phyloP scores from a whole-genome alignment of 352 stramenopile genomes.

The Pythium phragmitis region DNA sequence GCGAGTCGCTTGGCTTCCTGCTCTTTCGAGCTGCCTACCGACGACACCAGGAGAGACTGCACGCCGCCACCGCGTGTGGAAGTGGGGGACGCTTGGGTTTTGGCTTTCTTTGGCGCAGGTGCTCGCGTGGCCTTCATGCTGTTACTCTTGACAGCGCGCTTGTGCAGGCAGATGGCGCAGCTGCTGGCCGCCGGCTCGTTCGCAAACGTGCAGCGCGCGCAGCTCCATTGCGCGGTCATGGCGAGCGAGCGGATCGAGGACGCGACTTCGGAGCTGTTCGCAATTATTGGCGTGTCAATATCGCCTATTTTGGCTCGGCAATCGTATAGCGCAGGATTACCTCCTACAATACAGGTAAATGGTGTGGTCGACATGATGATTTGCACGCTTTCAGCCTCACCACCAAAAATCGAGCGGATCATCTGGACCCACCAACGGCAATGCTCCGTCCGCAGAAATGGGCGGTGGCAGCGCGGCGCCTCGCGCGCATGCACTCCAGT shows the following conservation, averaged over 20 bases:
- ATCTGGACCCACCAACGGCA: background rate
- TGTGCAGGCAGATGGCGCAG: constrained; percentile 59
- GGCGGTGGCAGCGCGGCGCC: constrained; percentile 15
- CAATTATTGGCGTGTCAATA: background rate
- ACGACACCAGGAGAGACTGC: constrained; percentile 47
- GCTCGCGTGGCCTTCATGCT: constrained; percentile 6
- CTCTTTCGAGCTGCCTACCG: constrained; percentile 62
- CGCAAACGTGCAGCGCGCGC: constrained; percentile 72
- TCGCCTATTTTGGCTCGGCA: constrained; percentile 15
- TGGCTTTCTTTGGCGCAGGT: constrained; percentile 22
- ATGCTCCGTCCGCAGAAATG: constrained; percentile 25
- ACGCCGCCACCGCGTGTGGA: constrained; percentile 2
- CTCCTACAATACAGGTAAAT: constrained; percentile 16
- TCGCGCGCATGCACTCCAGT: constrained; percentile 33
- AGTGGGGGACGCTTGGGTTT: background rate
- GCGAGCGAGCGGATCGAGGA: background rate
- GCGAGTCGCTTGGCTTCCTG: constrained; percentile 55
- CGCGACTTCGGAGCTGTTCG: constrained; percentile 8
- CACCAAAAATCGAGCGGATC: constrained; percentile 13
- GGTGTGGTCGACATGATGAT: background rate
- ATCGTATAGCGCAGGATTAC: constrained; percentile 5
- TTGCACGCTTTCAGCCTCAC: constrained; percentile 8
- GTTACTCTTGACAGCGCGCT: constrained; percentile 3
- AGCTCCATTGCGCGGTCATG: constrained; percentile 46
- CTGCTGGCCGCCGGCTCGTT: constrained; percentile 37